Base-by-base conservation (phyloP, 768 basidiomycete genomes). In the Pisolithus microcarpus region DNA sequence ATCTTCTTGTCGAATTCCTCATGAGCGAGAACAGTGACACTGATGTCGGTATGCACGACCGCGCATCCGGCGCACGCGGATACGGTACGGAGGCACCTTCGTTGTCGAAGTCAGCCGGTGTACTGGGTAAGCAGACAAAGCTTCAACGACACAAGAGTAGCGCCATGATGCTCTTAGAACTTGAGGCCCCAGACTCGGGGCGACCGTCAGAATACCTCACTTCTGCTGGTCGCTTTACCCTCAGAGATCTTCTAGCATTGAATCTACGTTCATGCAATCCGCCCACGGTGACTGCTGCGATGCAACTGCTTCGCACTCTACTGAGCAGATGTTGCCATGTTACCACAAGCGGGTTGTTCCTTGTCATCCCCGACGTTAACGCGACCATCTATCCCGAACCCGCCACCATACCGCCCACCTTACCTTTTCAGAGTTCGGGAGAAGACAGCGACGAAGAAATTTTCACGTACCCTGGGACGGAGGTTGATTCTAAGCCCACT, bases 81-180 rank as follows among this genome's bases (percentile, higher is more conserved):
- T 26, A 26, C 7, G 26, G 26, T 31, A 75, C 75, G 19, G 57
- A 55, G 43, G 58, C 56, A 0, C 75, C 71, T 6, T 65, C n/a
- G n/a, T n/a, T 63, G 38, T 59, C 70, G 43, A 68, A 56, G 51
- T 63, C 64, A 26, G 58, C 50, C 23, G 52, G 59, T 19, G 31
- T 49, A 1, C 55, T 64, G 13, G 73, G 75, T 55, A 75, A 68
- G 48, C 68, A 73, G 21, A 67, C 62, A 39, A 84, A 78, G 59
- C 63, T 74, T 28, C 72, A 76, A 48, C 72, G 81, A 43, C 76
- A 87, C 51, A 90, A 90, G 66, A 94, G 91, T 57, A 91, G 86
- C 45, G 92, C 91, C 1, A 91, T 95, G 87, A 72, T 79, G n/a
- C 71, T 92, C n/a, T 70, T 96, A 47, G 87, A 92, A 63, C 81